A percentile compares a stretch with the other conserved stretches of the same genome.
phyloP scores from a whole-genome alignment of 1,284 basidiomycete species.

The Sutorius eximius region DNA sequence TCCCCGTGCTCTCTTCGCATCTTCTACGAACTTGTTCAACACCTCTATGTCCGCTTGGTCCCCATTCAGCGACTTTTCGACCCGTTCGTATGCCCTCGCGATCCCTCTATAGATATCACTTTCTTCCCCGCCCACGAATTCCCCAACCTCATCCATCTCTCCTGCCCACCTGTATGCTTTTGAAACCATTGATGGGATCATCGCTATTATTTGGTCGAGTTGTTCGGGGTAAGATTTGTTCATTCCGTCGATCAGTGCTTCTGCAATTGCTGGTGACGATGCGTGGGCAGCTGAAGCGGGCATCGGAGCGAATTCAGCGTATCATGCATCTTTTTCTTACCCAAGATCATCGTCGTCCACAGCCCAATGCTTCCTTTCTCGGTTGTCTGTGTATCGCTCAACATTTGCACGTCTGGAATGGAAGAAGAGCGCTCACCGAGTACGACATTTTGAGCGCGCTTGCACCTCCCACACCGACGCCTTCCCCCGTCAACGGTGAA shows the following conservation, averaged over 20 bases:
- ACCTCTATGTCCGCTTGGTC: conserved; percentile 41
- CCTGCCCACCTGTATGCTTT: conserved; percentile 62
- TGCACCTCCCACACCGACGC: conserved; percentile 53
- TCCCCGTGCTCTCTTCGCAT: conserved; percentile 32
- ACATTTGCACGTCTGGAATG: background rate
- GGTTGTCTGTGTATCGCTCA: conserved; percentile 43
- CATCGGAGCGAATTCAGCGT: background rate
- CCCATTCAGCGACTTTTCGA: conserved; percentile 38
- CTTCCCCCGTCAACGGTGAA: conserved; percentile 45
- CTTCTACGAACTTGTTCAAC: conserved; percentile 47
- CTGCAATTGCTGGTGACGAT: conserved; percentile 57
- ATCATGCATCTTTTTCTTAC: conserved; percentile 33
- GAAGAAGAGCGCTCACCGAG: conserved; percentile 43
- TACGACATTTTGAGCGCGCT: conserved; percentile 67
- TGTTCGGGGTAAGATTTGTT: conserved; percentile 46
- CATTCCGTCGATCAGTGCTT: conserved; percentile 52
- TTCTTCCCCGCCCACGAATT: conserved; percentile 50
- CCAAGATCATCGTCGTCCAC: conserved; percentile 57
- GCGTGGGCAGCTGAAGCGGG: conserved; percentile 46
- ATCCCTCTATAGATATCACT: conserved; percentile 50
- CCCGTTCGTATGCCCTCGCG: conserved; percentile 41
- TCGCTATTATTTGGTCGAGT: conserved; percentile 40
- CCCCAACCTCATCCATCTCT: conserved; percentile 58
- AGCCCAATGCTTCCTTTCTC: conserved; percentile 54
- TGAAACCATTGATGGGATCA: conserved; percentile 51